A percentile compares a stretch with the other conserved stretches of the same genome.
Conservation (phyloP, 169 alveolate species). For the Cryptosporidium sp. region DNA sequence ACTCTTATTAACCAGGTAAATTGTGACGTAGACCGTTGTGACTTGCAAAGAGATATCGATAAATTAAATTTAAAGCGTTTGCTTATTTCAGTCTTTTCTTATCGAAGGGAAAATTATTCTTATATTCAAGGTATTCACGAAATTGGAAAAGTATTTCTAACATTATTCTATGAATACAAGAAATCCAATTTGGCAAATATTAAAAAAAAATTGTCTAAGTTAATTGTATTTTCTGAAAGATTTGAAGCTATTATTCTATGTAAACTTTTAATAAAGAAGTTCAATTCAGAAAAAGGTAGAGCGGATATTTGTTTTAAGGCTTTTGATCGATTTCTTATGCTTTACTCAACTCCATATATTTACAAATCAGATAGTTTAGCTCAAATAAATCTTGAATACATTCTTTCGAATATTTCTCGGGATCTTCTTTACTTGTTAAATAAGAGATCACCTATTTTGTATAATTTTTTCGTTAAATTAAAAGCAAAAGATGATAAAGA, state of each 20-base stretch:
- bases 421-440: constrained; percentile 11
- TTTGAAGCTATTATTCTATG: not conserved
- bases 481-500: constrained; percentile 17
- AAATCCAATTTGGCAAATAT: not conserved
- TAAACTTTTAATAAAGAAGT: not conserved
- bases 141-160: constrained; percentile 43
- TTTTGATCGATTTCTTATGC: constrained; percentile 39
- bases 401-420: not conserved
- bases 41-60: not conserved
- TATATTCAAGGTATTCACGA: constrained; percentile 73
- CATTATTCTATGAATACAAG: constrained; percentile 4
- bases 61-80: constrained; percentile 17
- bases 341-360: constrained; percentile 27
- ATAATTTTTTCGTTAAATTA: not conserved
- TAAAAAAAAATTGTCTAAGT: not conserved
- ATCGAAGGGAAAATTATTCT: constrained; percentile 10
- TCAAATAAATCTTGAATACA: not conserved
- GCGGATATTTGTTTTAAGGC: constrained; percentile 45
- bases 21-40: constrained; percentile 69
- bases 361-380: constrained; percentile 5
- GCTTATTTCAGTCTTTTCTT: constrained; percentile 30
- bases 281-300: constrained; percentile 23
- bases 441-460: not conserved
- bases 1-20: constrained; percentile 30
- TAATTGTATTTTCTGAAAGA: not conserved